A percentile compares a stretch with the other conserved stretches of the same genome.
phyloP scores from a whole-genome alignment of 192 early-diverging fungal genomes.

The Umbelopsis vinacea region DNA sequence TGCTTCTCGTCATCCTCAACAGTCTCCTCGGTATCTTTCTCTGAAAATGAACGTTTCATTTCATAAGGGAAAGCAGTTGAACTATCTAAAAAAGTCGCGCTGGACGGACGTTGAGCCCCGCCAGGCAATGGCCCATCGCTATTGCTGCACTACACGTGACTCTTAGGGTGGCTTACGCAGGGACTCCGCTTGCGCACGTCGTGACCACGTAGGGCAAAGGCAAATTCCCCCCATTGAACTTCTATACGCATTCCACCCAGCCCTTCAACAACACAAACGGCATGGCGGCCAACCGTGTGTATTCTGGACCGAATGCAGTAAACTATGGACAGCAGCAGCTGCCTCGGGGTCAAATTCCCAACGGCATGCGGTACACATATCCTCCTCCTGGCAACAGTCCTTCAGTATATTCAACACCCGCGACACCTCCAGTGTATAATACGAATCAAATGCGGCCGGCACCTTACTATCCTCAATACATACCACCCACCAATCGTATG shows the following conservation, averaged over 20 bases:
- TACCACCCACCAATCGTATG: not conserved
- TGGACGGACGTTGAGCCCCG: not conserved
- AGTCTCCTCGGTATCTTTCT: not conserved
- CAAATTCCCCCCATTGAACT: too few species aligned
- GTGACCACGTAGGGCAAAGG: not conserved
- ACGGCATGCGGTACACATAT: conserved; percentile 16
- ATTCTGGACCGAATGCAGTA: not conserved
- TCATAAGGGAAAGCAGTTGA: not conserved
- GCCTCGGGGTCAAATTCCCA: not conserved
- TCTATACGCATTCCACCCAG: not conserved
- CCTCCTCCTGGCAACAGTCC: not conserved
- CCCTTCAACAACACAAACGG: not conserved
- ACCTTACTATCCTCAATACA: conserved; percentile 8
- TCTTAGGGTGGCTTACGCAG: not conserved
- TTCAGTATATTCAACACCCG: not conserved
- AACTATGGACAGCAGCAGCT: not conserved
- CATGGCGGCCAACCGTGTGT: conserved; percentile 18
- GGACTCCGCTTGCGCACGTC: not conserved
- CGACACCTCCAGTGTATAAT: not conserved
- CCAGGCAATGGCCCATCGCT: not conserved
- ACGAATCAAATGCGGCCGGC: not conserved
- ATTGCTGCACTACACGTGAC: not conserved
- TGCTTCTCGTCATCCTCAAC: not conserved
- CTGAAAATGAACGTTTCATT: conserved; percentile 18
- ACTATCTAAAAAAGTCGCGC: not conserved